Evolutionary conservation across 2,329 filamentous ascomycete species (phyloP).

Genomic region (Stachybotrys chartarum): DNA sequence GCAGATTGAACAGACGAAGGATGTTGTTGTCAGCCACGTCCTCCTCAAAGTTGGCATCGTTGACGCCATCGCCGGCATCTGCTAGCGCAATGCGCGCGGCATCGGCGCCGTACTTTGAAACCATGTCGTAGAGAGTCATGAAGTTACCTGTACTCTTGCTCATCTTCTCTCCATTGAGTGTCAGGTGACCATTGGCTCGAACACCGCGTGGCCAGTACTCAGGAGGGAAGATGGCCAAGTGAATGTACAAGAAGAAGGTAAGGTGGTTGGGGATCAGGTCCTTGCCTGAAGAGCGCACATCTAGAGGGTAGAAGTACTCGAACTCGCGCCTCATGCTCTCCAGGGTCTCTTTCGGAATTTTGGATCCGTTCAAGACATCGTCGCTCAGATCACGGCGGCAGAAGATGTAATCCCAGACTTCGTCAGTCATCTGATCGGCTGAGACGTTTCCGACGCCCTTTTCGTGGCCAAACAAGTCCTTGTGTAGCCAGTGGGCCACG

Average conservation of each 20-base stretch:
- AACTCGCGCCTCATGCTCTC: conserved; percentile 84
- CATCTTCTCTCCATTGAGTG: conserved; percentile 98
- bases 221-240: conserved; percentile 78
- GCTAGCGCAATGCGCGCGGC: conserved; percentile 86
- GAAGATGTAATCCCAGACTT: conserved; percentile 96
- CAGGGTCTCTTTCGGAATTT: conserved; percentile 67
- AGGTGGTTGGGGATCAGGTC: conserved; percentile 91
- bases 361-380: conserved; percentile 55
- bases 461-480: conserved; percentile 75
- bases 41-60: conserved; percentile 97
- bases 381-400: conserved; percentile 64
- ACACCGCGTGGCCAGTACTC: conserved; percentile 85
- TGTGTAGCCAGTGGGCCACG: conserved; percentile 62
- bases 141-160: conserved; percentile 97
- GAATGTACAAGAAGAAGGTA: conserved; percentile 92
- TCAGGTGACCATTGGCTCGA: conserved; percentile 85
- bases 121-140: conserved; percentile 78
- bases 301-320: conserved; percentile 94
- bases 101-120: conserved; percentile 90
- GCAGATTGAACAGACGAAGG: conserved; percentile 70
- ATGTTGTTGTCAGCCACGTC: conserved; percentile 88
- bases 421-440: conserved; percentile 84
- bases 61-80: conserved; percentile 88
- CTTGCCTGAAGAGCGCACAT: conserved; percentile 83
- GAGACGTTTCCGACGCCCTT: conserved; percentile 62